Evolutionary conservation across 257 asterid genomes (phyloP), one percentile per base, ranked within the genome.

Genomic region (Salvia rosmarinus): DNA sequence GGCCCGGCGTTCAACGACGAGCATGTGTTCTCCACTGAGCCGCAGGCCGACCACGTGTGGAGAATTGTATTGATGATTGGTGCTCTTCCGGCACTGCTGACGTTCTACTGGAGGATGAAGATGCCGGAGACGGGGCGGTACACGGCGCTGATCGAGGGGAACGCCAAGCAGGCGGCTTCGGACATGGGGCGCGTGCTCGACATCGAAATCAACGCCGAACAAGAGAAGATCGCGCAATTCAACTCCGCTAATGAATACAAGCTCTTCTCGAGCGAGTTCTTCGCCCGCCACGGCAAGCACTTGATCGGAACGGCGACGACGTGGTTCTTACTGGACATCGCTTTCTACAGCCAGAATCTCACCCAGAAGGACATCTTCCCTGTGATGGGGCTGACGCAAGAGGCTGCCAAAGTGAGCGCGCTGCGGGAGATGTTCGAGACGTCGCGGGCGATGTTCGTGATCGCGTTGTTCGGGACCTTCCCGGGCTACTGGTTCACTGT

Each of bases 111-210:
- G 85, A 39, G 80, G 59, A 81, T 81, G 85, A 81, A 77, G 64
- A 81, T 81, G 85, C 85, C 82, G 5, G 82, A 81, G 58, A 81
- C 82, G 4, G 82, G 80, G 4, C 76, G 82, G 1, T 81, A 81
- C 80, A 81, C 85, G 4, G 84, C 84, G 9, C 17, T 80, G 16
- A 80, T 80, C 5, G 79, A 80, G 64, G 82, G 84, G 25, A 80
- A 80, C 56, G 75, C 82, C 0, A 80, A 81, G 69, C 82, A 78
- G 60, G 82, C 82, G n/a, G 85, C 82, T 6, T 23, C 60, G 0
- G 85, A 81, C 47, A 81, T 81, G 85, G 82, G 80, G 14, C 42
- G 80, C 4, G 85, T 81, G 6, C 78, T 81, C 1, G 78, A 78
- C 9, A 74, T 81, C n/a, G 85, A 81, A 50, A 75, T 78, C 51